Evolutionary conservation across 2,329 filamentous ascomycete genomes (phyloP), one percentile per base, ranked within the genome.

Genomic region (Trichophyton equinum): DNA sequence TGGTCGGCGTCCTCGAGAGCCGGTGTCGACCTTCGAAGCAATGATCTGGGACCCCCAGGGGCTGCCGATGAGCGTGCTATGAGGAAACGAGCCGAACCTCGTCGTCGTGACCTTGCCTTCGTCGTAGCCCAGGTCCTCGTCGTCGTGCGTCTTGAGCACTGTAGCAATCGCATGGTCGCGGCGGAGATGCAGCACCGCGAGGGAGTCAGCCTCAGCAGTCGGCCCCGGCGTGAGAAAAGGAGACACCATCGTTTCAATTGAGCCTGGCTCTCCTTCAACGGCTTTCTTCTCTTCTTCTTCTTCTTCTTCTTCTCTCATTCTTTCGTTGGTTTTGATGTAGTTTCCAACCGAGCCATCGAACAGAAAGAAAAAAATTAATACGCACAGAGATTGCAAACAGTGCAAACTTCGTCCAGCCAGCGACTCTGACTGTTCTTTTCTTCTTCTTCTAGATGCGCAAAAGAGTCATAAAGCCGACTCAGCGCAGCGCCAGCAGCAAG

Each of bases 11-110:
- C 90, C 90, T 67, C 91, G 81, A n/a, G 90, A 94, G 11, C 91
- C 91, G 0, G 91, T 96, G 69, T 96, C 89, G 61, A 96, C 91
- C 36, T 86, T 84, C 1, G 91, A 96, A 6, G 94, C 94, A 55
- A 89, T 82, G 22, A 97, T 85, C 72, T 97, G 94, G 5, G 88
- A 90, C 30, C 94, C 94, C 92, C 92, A 97, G 47, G 89, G 87
- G 60, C 91, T 79, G 4, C 84, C 80, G 60, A 96, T 81, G 53
- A 92, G 75, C 0, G 88, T 91, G 9, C 82, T 87, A 71, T 92
- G 89, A 0, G 89, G 88, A 63, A 91, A 92, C 0, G 91, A 96
- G 57, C 94, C 94, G 69, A 96, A 99, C 51, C 91, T 85, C 1
- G 92, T 99, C 75, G 96, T 97, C 60, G 91, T 84, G 1, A 90